Evolutionary conservation across 768 basidiomycete species (phyloP).

Genomic region (Podaxis sp.): DNA sequence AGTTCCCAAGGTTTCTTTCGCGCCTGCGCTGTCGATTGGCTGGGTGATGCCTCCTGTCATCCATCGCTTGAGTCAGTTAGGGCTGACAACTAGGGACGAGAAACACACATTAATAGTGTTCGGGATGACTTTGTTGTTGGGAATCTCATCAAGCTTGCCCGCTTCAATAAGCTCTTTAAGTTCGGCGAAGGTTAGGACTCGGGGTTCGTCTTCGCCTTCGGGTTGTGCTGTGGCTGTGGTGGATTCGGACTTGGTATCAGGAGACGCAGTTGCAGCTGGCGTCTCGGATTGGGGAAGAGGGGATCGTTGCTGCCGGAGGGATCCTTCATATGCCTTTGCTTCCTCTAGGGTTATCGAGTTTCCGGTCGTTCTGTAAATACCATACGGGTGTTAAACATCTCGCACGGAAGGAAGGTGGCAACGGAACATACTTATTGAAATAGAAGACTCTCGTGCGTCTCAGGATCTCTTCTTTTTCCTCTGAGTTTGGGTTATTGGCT

Average conservation of each 20-base stretch:
- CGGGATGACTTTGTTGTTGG: constrained; percentile 73
- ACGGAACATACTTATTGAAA: constrained; percentile 54
- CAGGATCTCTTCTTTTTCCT: constrained; percentile 42
- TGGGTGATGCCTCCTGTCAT: constrained; percentile 49
- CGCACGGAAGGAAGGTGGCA: background rate
- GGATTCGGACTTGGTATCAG: background rate
- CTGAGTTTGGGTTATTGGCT: constrained; percentile 27
- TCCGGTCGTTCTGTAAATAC: constrained; percentile 33
- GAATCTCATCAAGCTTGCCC: constrained; percentile 68
- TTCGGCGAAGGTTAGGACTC: constrained; percentile 58
- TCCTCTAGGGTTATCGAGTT: constrained; percentile 37
- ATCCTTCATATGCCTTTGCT: constrained; percentile 30
- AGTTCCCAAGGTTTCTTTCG: constrained; percentile 72
- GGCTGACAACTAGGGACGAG: background rate
- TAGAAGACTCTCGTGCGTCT: constrained; percentile 63
- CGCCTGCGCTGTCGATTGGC: constrained; percentile 43
- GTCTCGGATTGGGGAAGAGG: background rate
- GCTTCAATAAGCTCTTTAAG: constrained; percentile 67
- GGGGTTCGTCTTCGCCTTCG: constrained; percentile 26
- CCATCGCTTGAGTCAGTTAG: background rate
- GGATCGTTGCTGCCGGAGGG: constrained; percentile 6
- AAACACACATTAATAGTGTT: constrained; percentile 54
- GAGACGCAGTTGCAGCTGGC: background rate
- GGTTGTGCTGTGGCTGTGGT: constrained; percentile 4
- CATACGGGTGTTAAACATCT: background rate